Evolutionary conservation across 73 alveolate species (phyloP).

Genomic region (Uronychia binucleata): DNA sequence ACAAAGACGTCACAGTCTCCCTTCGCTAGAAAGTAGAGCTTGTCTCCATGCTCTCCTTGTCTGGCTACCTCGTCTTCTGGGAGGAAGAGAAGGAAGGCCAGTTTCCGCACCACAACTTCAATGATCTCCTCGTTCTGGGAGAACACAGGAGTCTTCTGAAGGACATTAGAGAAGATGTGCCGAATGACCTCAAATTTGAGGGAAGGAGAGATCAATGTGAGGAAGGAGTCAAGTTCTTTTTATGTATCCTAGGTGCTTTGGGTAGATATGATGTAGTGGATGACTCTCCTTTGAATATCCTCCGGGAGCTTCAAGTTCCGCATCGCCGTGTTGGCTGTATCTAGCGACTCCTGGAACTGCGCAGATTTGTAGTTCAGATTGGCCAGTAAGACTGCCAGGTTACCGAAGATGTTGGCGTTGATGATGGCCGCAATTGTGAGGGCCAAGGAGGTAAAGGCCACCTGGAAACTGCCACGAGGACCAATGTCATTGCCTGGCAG

Average conservation of each 20-base stretch:
- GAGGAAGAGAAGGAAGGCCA: background rate
- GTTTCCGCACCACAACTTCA: slow-evolving; percentile 9
- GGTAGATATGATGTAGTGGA: slow-evolving; percentile 15
- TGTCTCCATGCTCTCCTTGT: background rate
- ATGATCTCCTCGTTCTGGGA: no score
- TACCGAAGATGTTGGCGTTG: slow-evolving; percentile 65
- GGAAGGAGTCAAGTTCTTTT: slow-evolving; percentile 39
- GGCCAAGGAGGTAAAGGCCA: slow-evolving; percentile 8
- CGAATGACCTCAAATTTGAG: slow-evolving; percentile 37
- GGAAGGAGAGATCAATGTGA: slow-evolving; percentile 61
- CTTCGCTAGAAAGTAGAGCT: slow-evolving; percentile 14
- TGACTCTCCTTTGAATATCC: slow-evolving; percentile 27
- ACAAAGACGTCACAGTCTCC: slow-evolving; percentile 36
- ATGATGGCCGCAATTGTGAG: slow-evolving; percentile 55
- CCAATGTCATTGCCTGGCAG: slow-evolving; percentile 66
- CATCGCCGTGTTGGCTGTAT: slow-evolving; percentile 49
- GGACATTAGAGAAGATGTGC: slow-evolving; percentile 27
- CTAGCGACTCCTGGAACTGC: slow-evolving; percentile 26
- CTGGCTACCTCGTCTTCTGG: background rate
- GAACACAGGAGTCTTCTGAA: no score
- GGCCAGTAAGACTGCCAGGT: slow-evolving; percentile 37
- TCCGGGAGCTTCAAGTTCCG: slow-evolving; percentile 59
- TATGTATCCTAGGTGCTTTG: slow-evolving; percentile 37
- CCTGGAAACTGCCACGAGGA: slow-evolving; percentile 52
- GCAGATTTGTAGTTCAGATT: slow-evolving; percentile 17